phyloP scores from a whole-genome alignment of 1,139 yeast species.

The Magnusiomyces paraingens region DNA sequence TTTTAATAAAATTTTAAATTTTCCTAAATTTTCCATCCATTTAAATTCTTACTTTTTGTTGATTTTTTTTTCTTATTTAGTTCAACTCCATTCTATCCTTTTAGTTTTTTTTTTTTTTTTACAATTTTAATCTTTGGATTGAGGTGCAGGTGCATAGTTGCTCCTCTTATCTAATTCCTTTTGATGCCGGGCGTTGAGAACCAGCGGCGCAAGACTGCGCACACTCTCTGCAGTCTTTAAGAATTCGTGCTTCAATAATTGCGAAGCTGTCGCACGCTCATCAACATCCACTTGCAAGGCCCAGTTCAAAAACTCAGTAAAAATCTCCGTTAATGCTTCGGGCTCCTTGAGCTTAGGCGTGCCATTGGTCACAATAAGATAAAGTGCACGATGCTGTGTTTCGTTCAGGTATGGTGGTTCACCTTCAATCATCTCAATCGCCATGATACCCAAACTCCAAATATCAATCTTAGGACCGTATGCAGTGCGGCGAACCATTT shows the following conservation, averaged over 20 bases:
- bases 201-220: slow-evolving; percentile 76
- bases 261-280: slow-evolving; percentile 73
- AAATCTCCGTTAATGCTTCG: slow-evolving; percentile 60
- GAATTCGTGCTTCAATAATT: slow-evolving; percentile 66
- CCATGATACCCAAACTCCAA: slow-evolving; percentile 97
- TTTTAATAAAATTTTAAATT: no score
- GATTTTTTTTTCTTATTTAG: no score
- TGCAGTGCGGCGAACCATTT: slow-evolving; percentile 87
- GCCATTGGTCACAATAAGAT: slow-evolving; percentile 91
- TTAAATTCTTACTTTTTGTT: no score
- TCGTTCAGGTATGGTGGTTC: slow-evolving; percentile 97
- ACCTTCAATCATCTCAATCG: slow-evolving; percentile 97
- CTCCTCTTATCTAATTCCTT: no score
- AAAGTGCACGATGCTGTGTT: slow-evolving; percentile 86
- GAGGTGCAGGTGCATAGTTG: no score
- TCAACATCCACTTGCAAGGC: slow-evolving; percentile 82
- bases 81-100: no score
- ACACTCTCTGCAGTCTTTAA: slow-evolving; percentile 68
- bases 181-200: slow-evolving; percentile 61
- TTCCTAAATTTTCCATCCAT: no score
- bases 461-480: slow-evolving; percentile 97
- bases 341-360: slow-evolving; percentile 91
- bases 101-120: no score
- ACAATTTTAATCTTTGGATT: no score
- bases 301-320: slow-evolving; percentile 67